Evolutionary conservation across 2,329 filamentous ascomycete genomes (phyloP).

Genomic region (Penicillium sp.): DNA sequence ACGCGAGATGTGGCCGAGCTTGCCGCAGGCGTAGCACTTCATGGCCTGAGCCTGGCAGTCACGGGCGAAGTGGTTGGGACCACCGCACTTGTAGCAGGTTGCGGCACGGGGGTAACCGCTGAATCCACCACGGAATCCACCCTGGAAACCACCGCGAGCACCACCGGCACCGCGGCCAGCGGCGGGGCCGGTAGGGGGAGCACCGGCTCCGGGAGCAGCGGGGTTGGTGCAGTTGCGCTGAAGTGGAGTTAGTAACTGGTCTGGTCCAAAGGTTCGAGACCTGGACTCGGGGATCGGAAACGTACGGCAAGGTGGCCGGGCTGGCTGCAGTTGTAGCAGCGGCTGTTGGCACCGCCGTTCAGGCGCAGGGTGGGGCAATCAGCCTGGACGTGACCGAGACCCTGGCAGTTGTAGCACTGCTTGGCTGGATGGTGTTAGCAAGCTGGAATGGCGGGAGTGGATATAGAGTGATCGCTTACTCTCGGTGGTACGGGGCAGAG

Average conservation of each 20-base stretch:
- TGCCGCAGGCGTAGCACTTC: conserved; percentile 98
- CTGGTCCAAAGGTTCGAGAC: neutral
- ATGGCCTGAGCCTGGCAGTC: conserved; percentile 98
- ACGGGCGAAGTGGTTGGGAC: conserved; percentile 96
- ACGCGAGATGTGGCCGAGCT: conserved; percentile 87
- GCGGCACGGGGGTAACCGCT: conserved; percentile 57
- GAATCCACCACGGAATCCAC: conserved; percentile 71
- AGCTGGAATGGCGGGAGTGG: conserved; percentile 13
- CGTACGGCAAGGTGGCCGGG: conserved; percentile 86
- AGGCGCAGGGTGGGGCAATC: conserved; percentile 96
- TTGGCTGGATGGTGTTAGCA: conserved; percentile 61
- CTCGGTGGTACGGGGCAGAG: conserved; percentile 92
- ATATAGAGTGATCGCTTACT: conserved; percentile 50
- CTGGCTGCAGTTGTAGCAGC: conserved; percentile 96
- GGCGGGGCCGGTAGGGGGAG: conserved; percentile 36
- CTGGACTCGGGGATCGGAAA: conserved; percentile 19
- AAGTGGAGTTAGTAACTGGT: neutral
- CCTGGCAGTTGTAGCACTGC: conserved; percentile 99
- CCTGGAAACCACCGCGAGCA: conserved; percentile 64
- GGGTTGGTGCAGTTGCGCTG: conserved; percentile 68
- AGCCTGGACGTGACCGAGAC: conserved; percentile 95
- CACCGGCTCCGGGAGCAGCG: conserved; percentile 63
- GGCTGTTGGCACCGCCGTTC: conserved; percentile 75
- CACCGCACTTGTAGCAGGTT: conserved; percentile 69
- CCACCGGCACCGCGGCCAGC: conserved; percentile 64